These are phyloP conservation scores for Cymbopogon citratus DNA, from an alignment of 176 grass and related monocot genomes.

Conservation along the genomic window DNA sequence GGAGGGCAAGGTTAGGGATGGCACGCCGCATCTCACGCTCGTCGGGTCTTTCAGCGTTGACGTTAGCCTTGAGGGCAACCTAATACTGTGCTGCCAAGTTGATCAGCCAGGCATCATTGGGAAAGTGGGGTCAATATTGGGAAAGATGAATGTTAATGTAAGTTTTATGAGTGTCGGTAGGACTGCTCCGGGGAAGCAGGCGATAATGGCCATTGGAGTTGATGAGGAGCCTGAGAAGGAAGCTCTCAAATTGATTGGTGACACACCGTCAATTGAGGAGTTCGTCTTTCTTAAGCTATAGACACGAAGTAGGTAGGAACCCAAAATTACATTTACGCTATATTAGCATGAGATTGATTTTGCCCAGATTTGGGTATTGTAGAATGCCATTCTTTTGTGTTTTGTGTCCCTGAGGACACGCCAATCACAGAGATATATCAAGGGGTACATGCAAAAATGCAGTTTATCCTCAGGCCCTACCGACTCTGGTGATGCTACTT, in stretches of 20 bases:
- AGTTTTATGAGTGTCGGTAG: constrained; percentile 93
- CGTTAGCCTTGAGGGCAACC: constrained; percentile 76
- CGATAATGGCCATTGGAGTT: constrained; percentile 78
- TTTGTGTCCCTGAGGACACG: neutral
- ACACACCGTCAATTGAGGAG: constrained; percentile 55
- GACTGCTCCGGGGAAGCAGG: constrained; percentile 66
- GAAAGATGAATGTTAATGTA: constrained; percentile 70
- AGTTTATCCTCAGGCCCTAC: neutral
- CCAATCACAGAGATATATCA: neutral
- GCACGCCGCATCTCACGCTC: constrained; percentile 58
- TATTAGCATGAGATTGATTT: neutral
- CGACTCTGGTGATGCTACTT: neutral
- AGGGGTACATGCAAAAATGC: neutral
- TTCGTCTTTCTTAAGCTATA: constrained; percentile 90
- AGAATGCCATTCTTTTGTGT: neutral
- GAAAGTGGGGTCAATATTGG: constrained; percentile 57
- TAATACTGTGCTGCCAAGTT: constrained; percentile 74
- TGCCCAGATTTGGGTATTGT: neutral
- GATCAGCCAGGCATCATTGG: constrained; percentile 87
- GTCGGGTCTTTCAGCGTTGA: constrained; percentile 65
- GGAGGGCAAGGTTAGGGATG: constrained; percentile 68
- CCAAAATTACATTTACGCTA: neutral
- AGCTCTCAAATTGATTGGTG: constrained; percentile 65
- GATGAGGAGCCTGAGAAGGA: constrained; percentile 76
- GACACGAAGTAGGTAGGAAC: neutral